Base-by-base conservation (phyloP, 768 basidiomycete genomes). In the Pulveroboletus sp. region DNA sequence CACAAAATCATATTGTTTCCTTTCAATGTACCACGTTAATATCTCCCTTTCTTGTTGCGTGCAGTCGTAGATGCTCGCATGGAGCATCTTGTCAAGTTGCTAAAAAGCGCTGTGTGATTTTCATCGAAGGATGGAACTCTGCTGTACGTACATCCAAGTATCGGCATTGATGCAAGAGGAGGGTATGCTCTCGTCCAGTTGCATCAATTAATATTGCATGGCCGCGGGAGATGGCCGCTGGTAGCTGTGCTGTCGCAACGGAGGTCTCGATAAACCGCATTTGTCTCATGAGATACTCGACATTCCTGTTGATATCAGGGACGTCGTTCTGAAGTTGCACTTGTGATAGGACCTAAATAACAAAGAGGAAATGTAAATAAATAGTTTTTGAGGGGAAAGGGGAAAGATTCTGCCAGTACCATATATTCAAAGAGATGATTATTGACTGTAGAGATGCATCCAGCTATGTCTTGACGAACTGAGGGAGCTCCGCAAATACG, bases 1-100 rank as follows among this genome's bases (percentile, higher is more conserved):
- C n/a, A 52, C 36, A 9, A 53, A 51, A 16, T 52, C 35, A 2
- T 51, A 45, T 27, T 9, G 43, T 29, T 41, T 45, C 20, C 34
- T 23, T 8, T 41, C 17, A 0, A 45, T 45, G 14, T 51, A 53
- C 49, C 52, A 45, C 24, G 11, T 20, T 9, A 36, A 43, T 5
- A 38, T n/a, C 17, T 39, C 17, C 9, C 11, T 38, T 40, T 51
- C 36, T 8, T 51, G 43, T 10, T 34, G 31, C 4, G 20, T 29
- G 7, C 52, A 34, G 12, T 24, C 33, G 29, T 21, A 21, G 7
- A 45, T 43, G 6, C n/a, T 16, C 3, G 10, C 49, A 12, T 1
- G 6, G 6, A 52, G 24, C 44, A 46, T 38, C n/a, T 9, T 16
- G 34, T 46, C 19, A 2, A 52, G 32, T 38, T 50, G 48, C 48